A percentile compares a stretch with the other conserved stretches of the same genome.
Conservation (phyloP, 2,329 filamentous ascomycete species). For the Alternaria gansuensis region DNA sequence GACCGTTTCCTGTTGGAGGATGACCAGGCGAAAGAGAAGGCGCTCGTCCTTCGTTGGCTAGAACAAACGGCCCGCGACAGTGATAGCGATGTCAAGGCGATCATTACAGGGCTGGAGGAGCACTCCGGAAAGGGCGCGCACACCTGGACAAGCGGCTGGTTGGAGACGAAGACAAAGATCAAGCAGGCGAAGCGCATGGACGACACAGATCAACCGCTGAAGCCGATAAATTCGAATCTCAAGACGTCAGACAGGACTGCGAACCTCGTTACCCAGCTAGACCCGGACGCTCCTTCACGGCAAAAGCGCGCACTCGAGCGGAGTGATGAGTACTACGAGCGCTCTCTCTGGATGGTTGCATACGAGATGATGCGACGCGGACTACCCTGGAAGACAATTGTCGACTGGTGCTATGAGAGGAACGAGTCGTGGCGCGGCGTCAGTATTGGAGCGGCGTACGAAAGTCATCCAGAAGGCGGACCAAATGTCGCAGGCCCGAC, state of each 20-base stretch:
- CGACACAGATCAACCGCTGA: conserved; percentile 39
- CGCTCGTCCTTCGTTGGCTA: conserved; percentile 84
- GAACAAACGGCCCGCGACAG: conserved; percentile 76
- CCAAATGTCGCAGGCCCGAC: conserved; percentile 52
- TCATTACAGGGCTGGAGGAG: conserved; percentile 75
- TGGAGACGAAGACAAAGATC: conserved; percentile 88
- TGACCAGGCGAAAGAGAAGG: conserved; percentile 77
- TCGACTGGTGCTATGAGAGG: conserved; percentile 84
- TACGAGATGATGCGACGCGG: conserved; percentile 92
- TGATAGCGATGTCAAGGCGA: conserved; percentile 74
- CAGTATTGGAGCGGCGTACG: conserved; percentile 76
- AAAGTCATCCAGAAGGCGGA: conserved; percentile 53
- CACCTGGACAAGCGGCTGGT: conserved; percentile 88
- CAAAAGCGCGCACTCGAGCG: conserved; percentile 79
- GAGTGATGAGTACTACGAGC: conserved; percentile 87
- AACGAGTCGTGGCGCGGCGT: conserved; percentile 91
- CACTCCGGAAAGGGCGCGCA: conserved; percentile 70
- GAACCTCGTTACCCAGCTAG: conserved; percentile 82
- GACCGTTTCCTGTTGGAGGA: conserved; percentile 78
- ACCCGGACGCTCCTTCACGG: conserved; percentile 87
- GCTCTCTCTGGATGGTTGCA: conserved; percentile 90
- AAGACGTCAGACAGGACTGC: conserved; percentile 59
- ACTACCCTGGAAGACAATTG: conserved; percentile 75
- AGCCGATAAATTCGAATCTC: conserved; percentile 58
- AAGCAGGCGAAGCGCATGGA: conserved; percentile 87